phyloP scores from a whole-genome alignment of 345 rosid species.

The Euclidium syriacum region DNA sequence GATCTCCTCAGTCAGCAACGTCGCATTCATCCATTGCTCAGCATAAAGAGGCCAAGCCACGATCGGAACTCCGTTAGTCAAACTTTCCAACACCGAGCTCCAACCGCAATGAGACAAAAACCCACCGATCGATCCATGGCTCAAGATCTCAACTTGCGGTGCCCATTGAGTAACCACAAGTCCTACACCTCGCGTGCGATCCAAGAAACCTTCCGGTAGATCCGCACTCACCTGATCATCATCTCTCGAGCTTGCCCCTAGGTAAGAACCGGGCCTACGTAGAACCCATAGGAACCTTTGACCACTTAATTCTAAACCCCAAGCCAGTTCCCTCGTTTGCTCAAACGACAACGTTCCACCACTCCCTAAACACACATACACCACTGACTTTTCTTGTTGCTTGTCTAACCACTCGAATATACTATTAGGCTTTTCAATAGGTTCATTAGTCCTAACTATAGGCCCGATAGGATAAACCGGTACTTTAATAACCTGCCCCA shows the following conservation, averaged over 20 bases:
- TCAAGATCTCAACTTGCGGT: conserved; percentile 50
- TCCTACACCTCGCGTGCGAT: conserved; percentile 35
- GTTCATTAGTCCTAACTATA: conserved; percentile 9
- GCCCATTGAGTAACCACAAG: conserved; percentile 52
- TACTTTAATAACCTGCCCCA: conserved; percentile 20
- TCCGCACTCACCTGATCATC: conserved; percentile 1
- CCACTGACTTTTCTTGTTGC: conserved; percentile 43
- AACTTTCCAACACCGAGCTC: conserved; percentile 58
- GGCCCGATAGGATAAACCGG: conserved; percentile 56
- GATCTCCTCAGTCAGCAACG: conserved; percentile 37
- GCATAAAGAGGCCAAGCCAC: conserved; percentile 71
- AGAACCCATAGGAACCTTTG: conserved; percentile 38
- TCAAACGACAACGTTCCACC: conserved; percentile 52
- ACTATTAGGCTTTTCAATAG: neutral
- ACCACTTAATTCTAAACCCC: conserved; percentile 54
- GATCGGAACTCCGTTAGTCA: conserved; percentile 55
- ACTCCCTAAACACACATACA: conserved; percentile 67
- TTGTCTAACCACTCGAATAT: conserved; percentile 45
- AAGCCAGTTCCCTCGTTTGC: conserved; percentile 56
- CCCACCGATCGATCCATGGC: conserved; percentile 54
- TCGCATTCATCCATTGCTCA: conserved; percentile 67
- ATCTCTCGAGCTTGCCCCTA: neutral
- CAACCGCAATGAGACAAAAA: conserved; percentile 78
- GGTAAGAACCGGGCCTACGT: conserved; percentile 31
- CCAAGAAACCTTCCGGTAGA: conserved; percentile 57